These are phyloP conservation scores for Globisporangium spinosum DNA, from an alignment of 352 stramenopile species.

Conservation along the genomic window DNA sequence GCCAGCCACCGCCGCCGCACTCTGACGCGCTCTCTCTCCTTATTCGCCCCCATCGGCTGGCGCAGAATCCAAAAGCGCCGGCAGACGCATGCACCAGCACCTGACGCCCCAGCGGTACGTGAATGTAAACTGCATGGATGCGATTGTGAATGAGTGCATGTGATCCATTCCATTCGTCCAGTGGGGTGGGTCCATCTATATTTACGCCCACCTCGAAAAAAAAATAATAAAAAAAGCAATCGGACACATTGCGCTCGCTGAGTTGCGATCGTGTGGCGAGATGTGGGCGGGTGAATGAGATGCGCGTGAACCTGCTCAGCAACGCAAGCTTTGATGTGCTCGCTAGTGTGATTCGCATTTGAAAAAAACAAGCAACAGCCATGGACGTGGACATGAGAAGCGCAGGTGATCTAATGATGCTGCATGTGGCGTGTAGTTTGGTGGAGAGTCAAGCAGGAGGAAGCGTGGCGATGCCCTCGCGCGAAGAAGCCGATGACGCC, in stretches of 20 bases:
- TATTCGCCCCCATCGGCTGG: background rate
- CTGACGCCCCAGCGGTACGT: constrained; percentile 18
- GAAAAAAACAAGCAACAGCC: background rate
- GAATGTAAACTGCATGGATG: background rate
- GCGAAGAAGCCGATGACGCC: constrained; percentile 3
- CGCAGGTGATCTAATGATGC: constrained; percentile 25
- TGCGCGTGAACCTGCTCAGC: background rate
- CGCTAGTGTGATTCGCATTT: background rate
- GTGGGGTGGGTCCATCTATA: constrained; percentile 1
- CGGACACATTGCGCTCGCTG: background rate
- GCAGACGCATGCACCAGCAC: constrained; percentile 15
- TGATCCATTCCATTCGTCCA: constrained; percentile 6
- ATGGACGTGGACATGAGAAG: background rate
- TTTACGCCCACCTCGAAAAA: background rate
- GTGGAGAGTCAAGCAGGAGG: constrained; percentile 22
- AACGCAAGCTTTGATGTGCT: background rate
- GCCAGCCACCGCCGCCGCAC: background rate
- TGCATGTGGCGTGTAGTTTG: constrained; percentile 31
- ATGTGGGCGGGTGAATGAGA: background rate
- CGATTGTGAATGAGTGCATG: background rate
- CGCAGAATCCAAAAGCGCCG: constrained; percentile 5
- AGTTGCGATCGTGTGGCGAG: constrained; percentile 1
- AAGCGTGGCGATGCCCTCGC: background rate
- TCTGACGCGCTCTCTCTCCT: background rate
- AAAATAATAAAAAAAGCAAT: constrained; percentile 2